A percentile compares a stretch with the other conserved stretches of the same genome.
Evolutionary conservation across 768 basidiomycete species (phyloP).

Genomic region (Lactifluus piperatus): DNA sequence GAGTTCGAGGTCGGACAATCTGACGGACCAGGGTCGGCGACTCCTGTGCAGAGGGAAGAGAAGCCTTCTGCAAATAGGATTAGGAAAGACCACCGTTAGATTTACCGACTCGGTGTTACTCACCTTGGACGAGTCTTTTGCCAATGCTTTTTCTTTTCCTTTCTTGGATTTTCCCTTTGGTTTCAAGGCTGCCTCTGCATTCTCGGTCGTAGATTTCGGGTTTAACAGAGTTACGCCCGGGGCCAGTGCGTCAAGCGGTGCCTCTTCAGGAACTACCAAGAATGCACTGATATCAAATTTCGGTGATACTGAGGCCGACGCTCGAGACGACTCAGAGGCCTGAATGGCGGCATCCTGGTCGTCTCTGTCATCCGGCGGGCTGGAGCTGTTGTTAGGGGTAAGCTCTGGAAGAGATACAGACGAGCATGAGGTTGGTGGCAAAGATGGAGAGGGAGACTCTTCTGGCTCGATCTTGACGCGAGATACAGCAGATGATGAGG

Average conservation of each 20-base stretch:
- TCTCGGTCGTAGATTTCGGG: neutral
- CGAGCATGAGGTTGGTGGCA: constrained; percentile 15
- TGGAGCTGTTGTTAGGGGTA: constrained; percentile 23
- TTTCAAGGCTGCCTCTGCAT: neutral
- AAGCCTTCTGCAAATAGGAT: constrained; percentile 8
- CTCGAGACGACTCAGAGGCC: neutral
- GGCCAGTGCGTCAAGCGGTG: constrained; percentile 19
- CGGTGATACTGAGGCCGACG: constrained; percentile 4
- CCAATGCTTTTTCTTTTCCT: constrained; percentile 15
- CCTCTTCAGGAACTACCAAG: constrained; percentile 18
- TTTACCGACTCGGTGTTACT: neutral
- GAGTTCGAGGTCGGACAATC: neutral
- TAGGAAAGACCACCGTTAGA: neutral
- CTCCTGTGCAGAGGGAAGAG: constrained; percentile 15
- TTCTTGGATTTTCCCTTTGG: constrained; percentile 16
- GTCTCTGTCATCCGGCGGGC: constrained; percentile 17
- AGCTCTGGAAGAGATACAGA: constrained; percentile 19
- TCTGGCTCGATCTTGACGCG: constrained; percentile 13
- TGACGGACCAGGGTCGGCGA: constrained; percentile 19
- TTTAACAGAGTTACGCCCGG: constrained; percentile 19
- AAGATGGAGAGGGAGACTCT: constrained; percentile 16
- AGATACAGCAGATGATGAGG: constrained; percentile 10
- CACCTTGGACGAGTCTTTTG: constrained; percentile 6
- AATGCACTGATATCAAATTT: constrained; percentile 17
- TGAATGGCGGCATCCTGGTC: neutral